Base-by-base conservation (phyloP, 176 grass and related monocot species). In the Aegilops tauschii region DNA sequence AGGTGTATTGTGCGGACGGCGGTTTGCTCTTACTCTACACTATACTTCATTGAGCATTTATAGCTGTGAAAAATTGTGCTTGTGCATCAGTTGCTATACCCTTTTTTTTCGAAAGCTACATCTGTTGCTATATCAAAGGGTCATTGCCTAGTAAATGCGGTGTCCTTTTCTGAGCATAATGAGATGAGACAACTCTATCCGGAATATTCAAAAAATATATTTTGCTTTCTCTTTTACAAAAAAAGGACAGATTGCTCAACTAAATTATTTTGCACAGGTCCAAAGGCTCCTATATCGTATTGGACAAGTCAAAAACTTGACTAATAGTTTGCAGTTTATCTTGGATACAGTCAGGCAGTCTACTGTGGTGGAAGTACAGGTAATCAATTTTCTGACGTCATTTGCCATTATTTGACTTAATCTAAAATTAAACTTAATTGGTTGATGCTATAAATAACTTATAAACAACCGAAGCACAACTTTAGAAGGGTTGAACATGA, bases 301-400 rank as follows among this genome's bases (percentile, higher is more conserved):
- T 52, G 83, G 82, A 44, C 64, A 93, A 90, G 92, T 96, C 2
- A 82, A 82, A 73, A 79, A 74, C 47, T 40, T 93, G 76, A 96
- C 90, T 62, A 86, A 96, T 47, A 83, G 80, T 42, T 35, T 96
- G 25, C 93, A 89, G 29, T 96, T 91, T 61, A 91, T 98, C 80
- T 80, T 91, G 79, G 94, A 96, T 25, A 93, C 94, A 68, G 50
- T 96, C 49, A 77, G 66, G 76, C 61, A 90, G 32, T 98, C 94
- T 77, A 12, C 13, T 9, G 67, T 91, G 14, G 86, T 98, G 75
- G 97, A 98, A 96, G 87, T 93, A 66, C 90, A 98, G 92, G 97
- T 98, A 90, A 76, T 65, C 32, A 39, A 89, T 73, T 73, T 54
- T 3, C 58, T 83, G 35, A 32, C 30, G 9, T 74, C 32, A 83